Evolutionary conservation across 768 basidiomycete species (phyloP), one percentile per base, ranked within the genome.

Genomic region (Russula abietina): DNA sequence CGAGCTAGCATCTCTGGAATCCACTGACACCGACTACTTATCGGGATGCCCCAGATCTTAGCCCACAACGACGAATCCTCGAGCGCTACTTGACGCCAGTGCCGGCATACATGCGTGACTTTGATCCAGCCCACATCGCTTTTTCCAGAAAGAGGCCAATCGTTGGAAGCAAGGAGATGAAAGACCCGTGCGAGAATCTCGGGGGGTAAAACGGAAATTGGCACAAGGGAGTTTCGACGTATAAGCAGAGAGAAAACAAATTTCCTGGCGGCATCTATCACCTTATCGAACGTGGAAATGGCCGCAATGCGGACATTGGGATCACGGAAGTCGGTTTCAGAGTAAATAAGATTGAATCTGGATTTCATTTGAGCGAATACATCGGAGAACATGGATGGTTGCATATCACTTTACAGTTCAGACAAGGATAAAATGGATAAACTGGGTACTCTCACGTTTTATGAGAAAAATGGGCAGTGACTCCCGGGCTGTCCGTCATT

Each of bases 81-180:
- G 16, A 66, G 38, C 14, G 65, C 54, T 10, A 62, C 48, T 9
- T 58, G 51, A 36, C 62, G 62, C 65, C 65, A 66, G 41, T 55
- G 48, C 17, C 36, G 62, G 41, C 65, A 66, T 12, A 66, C 65
- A 36, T 66, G 65, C 12, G 65, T 66, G 17, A 32, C 54, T 4
- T 0, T 10, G 26, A 41, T 30, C 54, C 54, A 55, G 26, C 54
- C 54, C 17, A 55, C 10, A 16, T 2, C 4, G 3, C 19, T 8
- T 16, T 2, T 8, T 7, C 2, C 8, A 7, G 53, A 16, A 24
- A 14, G 24, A 7, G 53, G 32, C 6, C 36, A 24, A 0, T 41
- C 38, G 12, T 24, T 43, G 10, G 26, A 22, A 10, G 30, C 22
- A 19, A 28, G 41, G 22, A 59, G 24, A 19, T 33, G 56, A 45